Conservation (phyloP, 2,329 filamentous ascomycete genomes). For the Verticillium longisporum region DNA sequence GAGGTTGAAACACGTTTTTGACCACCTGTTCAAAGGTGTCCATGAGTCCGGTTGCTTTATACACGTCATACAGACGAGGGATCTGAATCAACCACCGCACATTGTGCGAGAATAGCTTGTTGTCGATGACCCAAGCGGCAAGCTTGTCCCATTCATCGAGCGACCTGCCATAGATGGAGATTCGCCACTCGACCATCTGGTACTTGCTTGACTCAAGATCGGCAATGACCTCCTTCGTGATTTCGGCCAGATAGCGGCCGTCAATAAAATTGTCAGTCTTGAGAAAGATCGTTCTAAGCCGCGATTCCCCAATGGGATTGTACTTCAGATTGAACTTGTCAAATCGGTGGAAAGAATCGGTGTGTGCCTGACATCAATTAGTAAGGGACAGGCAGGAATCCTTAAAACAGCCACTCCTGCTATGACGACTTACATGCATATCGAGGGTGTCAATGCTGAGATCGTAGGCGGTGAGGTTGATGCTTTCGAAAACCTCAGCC, state of each 20-base stretch:
- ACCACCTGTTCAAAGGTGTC: slow-evolving; percentile 85
- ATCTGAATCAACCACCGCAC: slow-evolving; percentile 96
- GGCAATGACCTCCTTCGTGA: slow-evolving; percentile 95
- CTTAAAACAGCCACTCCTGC: neutral
- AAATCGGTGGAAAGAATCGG: slow-evolving; percentile 96
- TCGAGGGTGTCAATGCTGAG: slow-evolving; percentile 96
- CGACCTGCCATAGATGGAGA: slow-evolving; percentile 90
- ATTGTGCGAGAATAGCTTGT: slow-evolving; percentile 96
- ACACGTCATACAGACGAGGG: slow-evolving; percentile 90
- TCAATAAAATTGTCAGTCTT: slow-evolving; percentile 99
- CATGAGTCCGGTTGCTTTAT: slow-evolving; percentile 84
- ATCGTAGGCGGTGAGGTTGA: slow-evolving; percentile 95
- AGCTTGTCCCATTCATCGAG: slow-evolving; percentile 97
- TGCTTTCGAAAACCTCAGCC: slow-evolving; percentile 91
- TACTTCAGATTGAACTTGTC: slow-evolving; percentile 99
- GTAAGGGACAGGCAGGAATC: neutral
- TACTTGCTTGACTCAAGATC: slow-evolving; percentile 99
- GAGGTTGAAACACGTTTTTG: slow-evolving; percentile 82
- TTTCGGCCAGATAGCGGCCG: slow-evolving; percentile 91
- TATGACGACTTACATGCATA: slow-evolving; percentile 71
- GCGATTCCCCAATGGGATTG: slow-evolving; percentile 92
- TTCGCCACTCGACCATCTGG: slow-evolving; percentile 99
- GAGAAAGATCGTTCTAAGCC: slow-evolving; percentile 92
- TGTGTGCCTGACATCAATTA: slow-evolving; percentile 61
- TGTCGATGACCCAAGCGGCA: slow-evolving; percentile 94